Base-by-base conservation (phyloP, 1,139 yeast species). In the Lodderomyces theae region DNA sequence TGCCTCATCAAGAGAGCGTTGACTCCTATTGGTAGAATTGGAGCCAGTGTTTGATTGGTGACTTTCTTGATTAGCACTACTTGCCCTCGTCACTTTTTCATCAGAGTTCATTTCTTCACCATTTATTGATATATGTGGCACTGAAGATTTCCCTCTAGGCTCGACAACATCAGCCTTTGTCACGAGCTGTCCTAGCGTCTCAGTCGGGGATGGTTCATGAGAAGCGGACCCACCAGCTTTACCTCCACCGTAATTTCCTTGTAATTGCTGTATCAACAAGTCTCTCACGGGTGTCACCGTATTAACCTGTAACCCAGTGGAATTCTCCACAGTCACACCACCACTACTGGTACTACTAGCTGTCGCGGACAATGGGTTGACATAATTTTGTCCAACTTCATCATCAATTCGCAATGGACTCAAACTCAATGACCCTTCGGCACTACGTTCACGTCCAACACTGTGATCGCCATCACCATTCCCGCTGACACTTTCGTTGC, bases 231-330 rank as follows among this genome's bases (percentile, higher is more conserved):
- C n/a, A n/a, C n/a, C n/a, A n/a, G n/a, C n/a, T n/a, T n/a, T n/a
- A 5, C 19, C 31, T 5, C 16, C 16, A 28, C 31, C 31, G 15
- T 19, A 5, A 19, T 28, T 17, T 3, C 52, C 46, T 18, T 40
- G 55, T 42, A 56, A 47, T 39, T 47, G 50, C 40, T 42, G 47
- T 16, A 42, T 40, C 16, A 47, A 53, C 37, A 52, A 45, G 38
- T 54, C 60, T 43, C 56, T 49, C 11, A 60, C 56, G 1, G 64
- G 60, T 1, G 53, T 39, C 17, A 25, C 37, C 12, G 35, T 11
- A 29, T 40, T 23, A 18, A 39, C 28, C 5, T n/a, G 25, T 17
- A 22, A 19, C 8, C 15, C 33, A 18, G 17, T 35, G 4, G 36
- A 17, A 13, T 16, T 28, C 9, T 18, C 15, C 28, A 17, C 15